Evolutionary conservation across 1,284 basidiomycete genomes (phyloP), one percentile per base, ranked within the genome.

Genomic region (Sparassis latifolia): DNA sequence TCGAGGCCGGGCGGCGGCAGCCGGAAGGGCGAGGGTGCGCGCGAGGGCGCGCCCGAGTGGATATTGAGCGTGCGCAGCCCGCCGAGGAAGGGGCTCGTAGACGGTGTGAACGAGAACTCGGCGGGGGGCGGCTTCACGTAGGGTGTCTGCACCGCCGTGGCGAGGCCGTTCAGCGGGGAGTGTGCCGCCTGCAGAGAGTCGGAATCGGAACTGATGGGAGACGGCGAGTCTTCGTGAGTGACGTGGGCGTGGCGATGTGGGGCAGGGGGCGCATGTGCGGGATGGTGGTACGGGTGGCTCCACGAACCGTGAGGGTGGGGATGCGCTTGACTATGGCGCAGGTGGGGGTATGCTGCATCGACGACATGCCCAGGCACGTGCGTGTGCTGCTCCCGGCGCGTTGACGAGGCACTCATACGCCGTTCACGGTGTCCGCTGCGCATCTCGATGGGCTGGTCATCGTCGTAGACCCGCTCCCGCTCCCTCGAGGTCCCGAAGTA

Each of bases 11-110:
- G 68, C 5, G 84, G 80, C 2, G 81, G 83, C 1, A 86, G 68
- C 20, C 77, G 66, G 53, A 86, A 78, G 12, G 84, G 84, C 2
- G 82, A 84, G 2, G 85, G 81, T 0, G 79, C 85, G 44, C 84
- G 75, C 10, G 81, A 84, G 0, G 81, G 79, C 45, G 75, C 76
- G 4, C 80, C 69, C 1, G 82, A 84, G 58, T 87, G 84, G 42
- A 89, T 77, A 58, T 86, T 82, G 52, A 89, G 74, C 28, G 80
- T 84, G 50, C 86, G 79, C 64, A 96, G 73, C 3, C 90, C 86
- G 0, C 86, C 89, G 20, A 94, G 77, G 68, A 93, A 92, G 0
- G 92, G 92, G 55, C 83, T 87, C 0, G 88, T 87, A 28, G 79
- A 81, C 1, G 83, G 83, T 6, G 82, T 84, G 55, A 67, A 74